These are phyloP conservation scores for Lentinus tigrinus DNA, from an alignment of 768 basidiomycete genomes.

Conservation along the genomic window DNA sequence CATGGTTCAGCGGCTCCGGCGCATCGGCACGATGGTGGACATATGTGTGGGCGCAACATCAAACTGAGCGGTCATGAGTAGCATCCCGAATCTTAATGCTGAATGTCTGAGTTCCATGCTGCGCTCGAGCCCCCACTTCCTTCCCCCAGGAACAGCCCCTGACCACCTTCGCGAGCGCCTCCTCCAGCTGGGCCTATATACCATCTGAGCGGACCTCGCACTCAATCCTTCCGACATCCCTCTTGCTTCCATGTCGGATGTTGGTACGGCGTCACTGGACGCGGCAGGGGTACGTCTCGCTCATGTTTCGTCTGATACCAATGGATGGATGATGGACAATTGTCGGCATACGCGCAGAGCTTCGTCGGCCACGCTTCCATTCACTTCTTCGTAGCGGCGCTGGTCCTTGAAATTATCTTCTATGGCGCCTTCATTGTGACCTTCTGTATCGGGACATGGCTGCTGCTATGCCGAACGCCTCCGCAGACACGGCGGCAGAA, in stretches of 20 bases:
- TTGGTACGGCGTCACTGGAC: background rate
- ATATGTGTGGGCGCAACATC: background rate
- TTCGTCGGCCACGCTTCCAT: background rate
- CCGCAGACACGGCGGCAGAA: background rate
- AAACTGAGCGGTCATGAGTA: background rate
- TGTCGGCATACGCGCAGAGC: background rate
- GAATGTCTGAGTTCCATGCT: background rate
- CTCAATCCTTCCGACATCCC: background rate
- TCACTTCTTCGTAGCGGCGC: background rate
- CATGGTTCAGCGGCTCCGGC: background rate
- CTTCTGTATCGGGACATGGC: background rate
- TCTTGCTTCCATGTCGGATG: background rate
- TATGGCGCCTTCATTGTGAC: background rate
- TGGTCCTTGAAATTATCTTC: background rate
- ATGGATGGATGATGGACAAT: background rate
- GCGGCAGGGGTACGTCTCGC: background rate
- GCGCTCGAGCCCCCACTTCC: background rate
- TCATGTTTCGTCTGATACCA: background rate
- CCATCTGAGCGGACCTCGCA: background rate
- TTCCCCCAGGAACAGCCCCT: background rate
- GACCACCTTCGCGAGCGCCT: background rate
- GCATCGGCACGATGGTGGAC: background rate
- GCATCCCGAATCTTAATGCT: background rate
- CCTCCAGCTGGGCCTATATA: background rate
- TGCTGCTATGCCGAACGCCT: background rate